Base-by-base conservation (phyloP, 352 stramenopile genomes). In the Globisporangium abappressorium region DNA sequence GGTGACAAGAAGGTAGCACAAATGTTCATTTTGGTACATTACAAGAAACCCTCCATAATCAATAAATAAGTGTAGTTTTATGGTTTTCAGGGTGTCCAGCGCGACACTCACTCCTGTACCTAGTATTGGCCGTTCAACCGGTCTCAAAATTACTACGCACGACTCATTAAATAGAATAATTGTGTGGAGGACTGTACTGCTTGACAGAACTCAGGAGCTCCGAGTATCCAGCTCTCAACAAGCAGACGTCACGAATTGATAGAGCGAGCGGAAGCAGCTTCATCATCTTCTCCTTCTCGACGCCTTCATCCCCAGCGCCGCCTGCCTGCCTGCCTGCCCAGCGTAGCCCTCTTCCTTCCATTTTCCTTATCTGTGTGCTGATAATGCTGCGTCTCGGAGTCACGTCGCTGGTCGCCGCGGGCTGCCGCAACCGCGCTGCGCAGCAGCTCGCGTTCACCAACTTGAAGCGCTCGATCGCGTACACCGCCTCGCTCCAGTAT, bases 401-500 rank as follows among this genome's bases (percentile, higher is more conserved):
- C 38, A 34, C 57, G 9, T 33, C 62, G 24, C 30, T 68, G 15
- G 55, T 55, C 33, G 33, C 67, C 2, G 46, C 56, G 11, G 56
- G 59, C 30, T 14, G 49, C 43, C 33, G 56, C 34, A 57, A 36
- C 51, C 15, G 36, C 26, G 65, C 18, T 12, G 28, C 12, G 20
- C 57, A 51, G 57, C 65, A 62, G 33, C 66, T 67, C 34, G 66
- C 28, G 51, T 30, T 70, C 26, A 46, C 55, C 26, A 64, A 30
- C 11, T 65, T 61, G 38, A 65, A 54, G 67, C 67, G 67, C 56
- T 68, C 67, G 67, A 69, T 72, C 56, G 58, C 67, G 8, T 18
- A 49, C 28, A 69, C 67, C 3, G 30, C 67, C 15, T 53, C 34
- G 34, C 62, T 69, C 33, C 62, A 65, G 9, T 72, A 69, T 55